A percentile compares a stretch with the other conserved stretches of the same genome.
Conservation (phyloP, 129 eudicot species). For the Scalesia atractyloides region DNA sequence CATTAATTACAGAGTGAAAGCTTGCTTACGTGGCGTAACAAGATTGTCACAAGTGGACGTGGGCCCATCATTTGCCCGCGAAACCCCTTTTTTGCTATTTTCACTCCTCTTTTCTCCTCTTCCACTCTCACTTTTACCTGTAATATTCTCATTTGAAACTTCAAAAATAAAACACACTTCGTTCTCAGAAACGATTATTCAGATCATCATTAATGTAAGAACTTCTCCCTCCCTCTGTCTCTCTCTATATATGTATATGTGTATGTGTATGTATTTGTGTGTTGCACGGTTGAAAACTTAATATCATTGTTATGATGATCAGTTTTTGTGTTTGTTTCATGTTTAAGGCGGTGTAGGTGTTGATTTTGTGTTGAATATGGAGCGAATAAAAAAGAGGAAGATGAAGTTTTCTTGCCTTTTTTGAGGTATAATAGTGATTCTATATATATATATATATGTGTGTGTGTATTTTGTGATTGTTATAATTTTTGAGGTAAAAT, state of each 20-base stretch:
- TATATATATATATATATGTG: too few species aligned
- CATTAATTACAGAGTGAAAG: background rate
- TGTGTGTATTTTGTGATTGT: too few species aligned
- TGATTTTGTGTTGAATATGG: constrained; percentile 20
- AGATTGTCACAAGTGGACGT: background rate
- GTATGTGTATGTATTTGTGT: background rate
- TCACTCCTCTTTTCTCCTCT: constrained; percentile 14
- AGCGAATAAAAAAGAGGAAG: constrained; percentile 29
- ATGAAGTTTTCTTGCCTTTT: constrained; percentile 37
- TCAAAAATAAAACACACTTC: constrained; percentile 19
- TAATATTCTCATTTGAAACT: constrained; percentile 25
- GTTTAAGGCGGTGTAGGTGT: too few species aligned
- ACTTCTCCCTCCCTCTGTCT: background rate
- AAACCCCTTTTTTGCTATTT: constrained; percentile 19
- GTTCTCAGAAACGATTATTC: constrained; percentile 8
- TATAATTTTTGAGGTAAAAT: too few species aligned
- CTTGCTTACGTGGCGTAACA: constrained; percentile 22
- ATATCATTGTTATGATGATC: background rate
- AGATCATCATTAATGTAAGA: constrained; percentile 31
- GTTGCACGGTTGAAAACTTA: background rate
- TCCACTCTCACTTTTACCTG: constrained; percentile 22
- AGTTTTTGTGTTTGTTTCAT: constrained; percentile 14
- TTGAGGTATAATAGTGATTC: constrained; percentile 18
- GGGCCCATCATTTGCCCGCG: constrained; percentile 28
- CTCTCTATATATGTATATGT: background rate